These are phyloP conservation scores for Globisporangium paddicum DNA, from an alignment of 352 stramenopile genomes.

Conservation along the genomic window DNA sequence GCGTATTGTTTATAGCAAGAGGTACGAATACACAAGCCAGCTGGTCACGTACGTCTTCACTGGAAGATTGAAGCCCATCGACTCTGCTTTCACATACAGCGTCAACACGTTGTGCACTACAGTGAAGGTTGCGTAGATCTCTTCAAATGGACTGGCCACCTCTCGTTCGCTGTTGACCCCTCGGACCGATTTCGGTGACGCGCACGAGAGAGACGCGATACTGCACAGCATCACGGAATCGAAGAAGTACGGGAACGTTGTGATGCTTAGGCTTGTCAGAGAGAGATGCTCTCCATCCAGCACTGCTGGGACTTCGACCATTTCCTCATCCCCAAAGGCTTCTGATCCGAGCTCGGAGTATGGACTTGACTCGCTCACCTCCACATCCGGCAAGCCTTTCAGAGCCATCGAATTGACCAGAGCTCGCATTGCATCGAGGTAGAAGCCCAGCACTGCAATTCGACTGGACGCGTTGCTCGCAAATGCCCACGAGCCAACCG, in stretches of 20 bases:
- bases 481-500: slow-evolving; percentile 56
- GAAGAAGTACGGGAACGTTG: slow-evolving; percentile 55
- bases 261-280: slow-evolving; percentile 59
- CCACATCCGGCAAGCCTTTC: not conserved
- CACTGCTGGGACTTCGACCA: slow-evolving; percentile 20
- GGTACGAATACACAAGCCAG: not conserved
- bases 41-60: slow-evolving; percentile 39
- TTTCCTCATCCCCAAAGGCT: slow-evolving; percentile 22
- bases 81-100: slow-evolving; percentile 48
- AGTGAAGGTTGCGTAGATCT: slow-evolving; percentile 33
- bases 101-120: slow-evolving; percentile 36
- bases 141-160: slow-evolving; percentile 26
- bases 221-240: slow-evolving; percentile 51
- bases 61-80: slow-evolving; percentile 44
- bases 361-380: slow-evolving; percentile 9
- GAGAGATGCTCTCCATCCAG: slow-evolving; percentile 51
- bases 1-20: too few relatives aligned
- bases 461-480: slow-evolving; percentile 22
- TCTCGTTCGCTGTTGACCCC: not conserved
- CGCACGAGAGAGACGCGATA: slow-evolving; percentile 40
- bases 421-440: slow-evolving; percentile 42
- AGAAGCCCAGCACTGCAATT: slow-evolving; percentile 31
- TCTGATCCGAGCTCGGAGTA: slow-evolving; percentile 21
- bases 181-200: slow-evolving; percentile 21
- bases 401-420: slow-evolving; percentile 23